A percentile compares a stretch with the other conserved stretches of the same genome.
phyloP scores from a whole-genome alignment of 495 filamentous ascomycete genomes.

The Hypoxylon crocopeplum region DNA sequence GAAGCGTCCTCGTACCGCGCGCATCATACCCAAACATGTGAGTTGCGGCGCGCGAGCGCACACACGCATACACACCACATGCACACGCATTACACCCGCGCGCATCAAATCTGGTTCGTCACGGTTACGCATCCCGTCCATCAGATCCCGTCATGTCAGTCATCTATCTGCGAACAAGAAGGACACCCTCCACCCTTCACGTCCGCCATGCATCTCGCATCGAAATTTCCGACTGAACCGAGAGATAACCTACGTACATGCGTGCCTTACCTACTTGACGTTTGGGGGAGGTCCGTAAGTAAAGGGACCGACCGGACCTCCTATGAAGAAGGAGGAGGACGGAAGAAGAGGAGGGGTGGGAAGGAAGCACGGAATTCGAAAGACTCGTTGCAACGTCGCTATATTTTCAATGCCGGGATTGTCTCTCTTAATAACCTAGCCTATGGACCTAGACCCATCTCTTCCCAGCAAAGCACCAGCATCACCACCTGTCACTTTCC shows the following conservation, averaged over 20 bases:
- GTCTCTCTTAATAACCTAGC: neutral
- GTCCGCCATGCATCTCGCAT: neutral
- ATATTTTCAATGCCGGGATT: neutral
- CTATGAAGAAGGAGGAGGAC: no score
- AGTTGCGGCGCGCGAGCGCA: constrained; percentile 23
- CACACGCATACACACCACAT: neutral
- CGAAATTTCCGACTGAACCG: neutral
- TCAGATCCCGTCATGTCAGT: neutral
- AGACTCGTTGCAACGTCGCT: neutral
- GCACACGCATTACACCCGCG: neutral
- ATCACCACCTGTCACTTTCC: constrained; percentile 1
- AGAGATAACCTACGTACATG: neutral
- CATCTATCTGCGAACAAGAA: neutral
- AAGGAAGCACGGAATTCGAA: neutral
- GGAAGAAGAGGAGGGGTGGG: neutral
- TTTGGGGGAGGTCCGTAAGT: neutral
- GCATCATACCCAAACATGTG: constrained; percentile 34
- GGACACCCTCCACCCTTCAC: neutral
- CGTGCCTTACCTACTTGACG: neutral
- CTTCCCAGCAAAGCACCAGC: neutral
- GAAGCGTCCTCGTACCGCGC: constrained; percentile 23
- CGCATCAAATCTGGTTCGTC: constrained; percentile 29
- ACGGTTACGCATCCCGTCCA: constrained; percentile 28
- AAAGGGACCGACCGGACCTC: no score
- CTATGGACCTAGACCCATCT: neutral